Conservation (phyloP, 148 eudicot species). For the Rhododendron ovatum region DNA sequence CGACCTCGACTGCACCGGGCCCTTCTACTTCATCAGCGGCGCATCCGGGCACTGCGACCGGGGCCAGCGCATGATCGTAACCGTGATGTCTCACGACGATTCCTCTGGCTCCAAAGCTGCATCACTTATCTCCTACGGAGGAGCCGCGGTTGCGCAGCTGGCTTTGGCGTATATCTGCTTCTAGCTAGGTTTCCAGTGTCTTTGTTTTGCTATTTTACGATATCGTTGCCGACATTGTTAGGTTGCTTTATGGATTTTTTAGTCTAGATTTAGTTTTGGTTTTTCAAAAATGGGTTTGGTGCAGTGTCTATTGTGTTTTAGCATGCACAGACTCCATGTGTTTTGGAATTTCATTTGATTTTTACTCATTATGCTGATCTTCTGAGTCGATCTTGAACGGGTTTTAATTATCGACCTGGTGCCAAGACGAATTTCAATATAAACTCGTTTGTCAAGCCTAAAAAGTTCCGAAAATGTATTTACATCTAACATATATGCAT, state of each 20-base stretch:
- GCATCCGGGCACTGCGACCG: conserved; percentile 32
- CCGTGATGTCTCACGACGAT: conserved; percentile 18
- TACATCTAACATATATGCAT: no score
- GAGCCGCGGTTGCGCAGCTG: background rate
- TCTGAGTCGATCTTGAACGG: background rate
- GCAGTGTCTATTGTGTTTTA: background rate
- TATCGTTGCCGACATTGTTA: background rate
- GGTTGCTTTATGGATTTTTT: background rate
- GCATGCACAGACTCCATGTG: background rate
- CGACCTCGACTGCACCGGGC: conserved; percentile 30
- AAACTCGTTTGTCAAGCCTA: background rate
- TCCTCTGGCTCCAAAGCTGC: conserved; percentile 6
- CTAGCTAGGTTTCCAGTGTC: conserved; percentile 7
- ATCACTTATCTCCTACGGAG: background rate
- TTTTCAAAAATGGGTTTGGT: background rate
- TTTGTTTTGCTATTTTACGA: background rate
- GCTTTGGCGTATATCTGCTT: background rate
- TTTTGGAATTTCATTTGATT: background rate
- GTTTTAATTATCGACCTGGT: background rate
- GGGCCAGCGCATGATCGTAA: conserved; percentile 38
- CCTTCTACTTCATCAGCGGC: conserved; percentile 52
- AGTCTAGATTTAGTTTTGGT: background rate
- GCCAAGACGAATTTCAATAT: background rate
- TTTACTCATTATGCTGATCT: background rate
- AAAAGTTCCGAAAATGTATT: background rate